phyloP scores from a whole-genome alignment of 202 grass and related monocot species.

The Thinopyrum obtusiflorum region DNA sequence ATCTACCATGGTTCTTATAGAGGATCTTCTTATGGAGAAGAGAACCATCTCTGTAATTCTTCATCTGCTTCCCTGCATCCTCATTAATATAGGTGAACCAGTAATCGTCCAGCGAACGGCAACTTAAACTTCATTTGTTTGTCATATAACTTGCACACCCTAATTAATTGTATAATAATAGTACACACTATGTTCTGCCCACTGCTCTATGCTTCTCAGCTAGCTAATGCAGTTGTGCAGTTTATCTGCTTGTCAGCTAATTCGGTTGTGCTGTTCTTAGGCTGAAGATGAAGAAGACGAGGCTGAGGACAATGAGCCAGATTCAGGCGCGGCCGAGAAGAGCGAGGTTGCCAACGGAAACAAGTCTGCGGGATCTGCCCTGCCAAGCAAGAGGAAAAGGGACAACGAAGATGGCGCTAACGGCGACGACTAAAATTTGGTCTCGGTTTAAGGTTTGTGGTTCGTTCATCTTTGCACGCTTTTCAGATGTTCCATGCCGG shows the following conservation, averaged over 20 bases:
- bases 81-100: neutral
- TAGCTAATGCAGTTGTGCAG: neutral
- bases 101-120: neutral
- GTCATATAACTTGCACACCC: neutral
- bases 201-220: neutral
- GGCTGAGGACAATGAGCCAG: slow-evolving; percentile 38
- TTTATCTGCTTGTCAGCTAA: neutral
- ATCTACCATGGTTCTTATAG: neutral
- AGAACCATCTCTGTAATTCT: neutral
- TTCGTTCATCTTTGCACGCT: neutral
- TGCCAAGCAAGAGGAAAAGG: slow-evolving; percentile 68
- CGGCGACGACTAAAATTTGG: neutral
- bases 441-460: neutral
- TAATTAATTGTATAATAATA: neutral
- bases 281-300: slow-evolving; percentile 44
- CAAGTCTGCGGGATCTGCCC: slow-evolving; percentile 7
- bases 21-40: neutral
- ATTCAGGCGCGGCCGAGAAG: slow-evolving; percentile 32
- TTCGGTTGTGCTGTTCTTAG: slow-evolving; percentile 19
- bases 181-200: neutral
- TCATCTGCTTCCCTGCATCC: neutral
- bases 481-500: neutral
- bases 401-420: slow-evolving; percentile 11
- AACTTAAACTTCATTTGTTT: neutral
- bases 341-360: slow-evolving; percentile 22